Evolutionary conservation across 805 yeast genomes (phyloP).

Genomic region (Saturnispora gosingensis): DNA sequence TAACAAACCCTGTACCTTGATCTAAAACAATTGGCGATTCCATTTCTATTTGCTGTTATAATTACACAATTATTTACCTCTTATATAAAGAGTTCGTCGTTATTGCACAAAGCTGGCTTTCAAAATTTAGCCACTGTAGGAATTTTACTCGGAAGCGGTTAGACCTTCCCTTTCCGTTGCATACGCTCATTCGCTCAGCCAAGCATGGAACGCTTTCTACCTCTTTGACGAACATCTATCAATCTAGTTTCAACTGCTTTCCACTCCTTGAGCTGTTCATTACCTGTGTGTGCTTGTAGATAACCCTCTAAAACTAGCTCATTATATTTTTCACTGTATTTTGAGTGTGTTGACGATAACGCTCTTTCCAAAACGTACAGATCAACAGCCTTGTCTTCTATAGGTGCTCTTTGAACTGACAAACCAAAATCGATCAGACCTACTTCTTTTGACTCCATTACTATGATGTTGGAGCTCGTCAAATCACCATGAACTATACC

Average conservation of each 20-base stretch:
- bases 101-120: neutral
- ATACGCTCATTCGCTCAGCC: constrained; percentile 33
- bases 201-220: constrained; percentile 90
- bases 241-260: constrained; percentile 55
- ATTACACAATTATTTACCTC: neutral
- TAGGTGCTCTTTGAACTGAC: constrained; percentile 60
- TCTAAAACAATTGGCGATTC: constrained; percentile 58
- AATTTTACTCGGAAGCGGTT: neutral
- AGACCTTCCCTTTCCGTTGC: neutral
- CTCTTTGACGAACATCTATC: constrained; percentile 81
- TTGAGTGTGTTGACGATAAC: constrained; percentile 81
- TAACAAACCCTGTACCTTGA: constrained; percentile 98
- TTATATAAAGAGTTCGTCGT: neutral
- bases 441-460: constrained; percentile 21
- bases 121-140: neutral
- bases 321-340: constrained; percentile 52
- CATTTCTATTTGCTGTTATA: neutral
- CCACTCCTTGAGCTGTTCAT: constrained; percentile 32
- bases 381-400: constrained; percentile 97
- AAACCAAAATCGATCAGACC: constrained; percentile 83
- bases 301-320: constrained; percentile 71
- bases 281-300: constrained; percentile 23
- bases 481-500: constrained; percentile 91
- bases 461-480: constrained; percentile 78
- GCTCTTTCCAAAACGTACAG: constrained; percentile 91